phyloP scores from a whole-genome alignment of 208 protist genomes.

The Trypanosoma theileri region DNA sequence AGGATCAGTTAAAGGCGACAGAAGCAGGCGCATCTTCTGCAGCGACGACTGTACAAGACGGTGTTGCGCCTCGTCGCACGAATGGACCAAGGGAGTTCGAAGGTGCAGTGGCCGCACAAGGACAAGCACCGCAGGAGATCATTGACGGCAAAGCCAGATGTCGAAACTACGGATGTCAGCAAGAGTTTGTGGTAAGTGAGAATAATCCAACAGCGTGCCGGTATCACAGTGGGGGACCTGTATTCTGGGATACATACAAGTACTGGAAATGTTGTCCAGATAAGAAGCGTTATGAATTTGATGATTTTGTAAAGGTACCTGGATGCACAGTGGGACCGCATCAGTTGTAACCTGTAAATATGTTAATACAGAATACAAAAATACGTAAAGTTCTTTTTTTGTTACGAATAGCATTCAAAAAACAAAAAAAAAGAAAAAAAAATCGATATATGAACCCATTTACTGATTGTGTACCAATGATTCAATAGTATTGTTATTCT shows the following conservation, averaged over 20 bases:
- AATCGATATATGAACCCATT: too few relatives aligned
- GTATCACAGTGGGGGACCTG: slow-evolving; percentile 75
- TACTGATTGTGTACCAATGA: too few relatives aligned
- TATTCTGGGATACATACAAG: slow-evolving; percentile 88
- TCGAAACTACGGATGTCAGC: slow-evolving; percentile 77
- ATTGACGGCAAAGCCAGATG: slow-evolving; percentile 77
- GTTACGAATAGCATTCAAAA: background rate
- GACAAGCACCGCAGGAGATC: slow-evolving; percentile 45
- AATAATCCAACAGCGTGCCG: slow-evolving; percentile 62
- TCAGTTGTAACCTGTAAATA: slow-evolving; percentile 40
- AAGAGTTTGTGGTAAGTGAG: slow-evolving; percentile 78
- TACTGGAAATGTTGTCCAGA: slow-evolving; percentile 90
- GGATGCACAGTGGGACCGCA: slow-evolving; percentile 71
- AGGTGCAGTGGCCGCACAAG: slow-evolving; percentile 36
- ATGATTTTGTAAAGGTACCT: slow-evolving; percentile 87
- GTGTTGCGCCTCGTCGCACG: slow-evolving; percentile 14
- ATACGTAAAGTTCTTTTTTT: slow-evolving; percentile 9
- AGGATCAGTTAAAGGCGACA: slow-evolving; percentile 31
- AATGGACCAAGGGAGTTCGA: slow-evolving; percentile 82
- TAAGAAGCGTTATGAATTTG: slow-evolving; percentile 81
- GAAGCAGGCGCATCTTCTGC: background rate
- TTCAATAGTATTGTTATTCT: too few relatives aligned
- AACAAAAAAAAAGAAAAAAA: too few relatives aligned
- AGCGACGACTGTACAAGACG: background rate
- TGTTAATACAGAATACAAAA: background rate